Evolutionary conservation across 768 basidiomycete species (phyloP).

Genomic region (Suillus subluteus): DNA sequence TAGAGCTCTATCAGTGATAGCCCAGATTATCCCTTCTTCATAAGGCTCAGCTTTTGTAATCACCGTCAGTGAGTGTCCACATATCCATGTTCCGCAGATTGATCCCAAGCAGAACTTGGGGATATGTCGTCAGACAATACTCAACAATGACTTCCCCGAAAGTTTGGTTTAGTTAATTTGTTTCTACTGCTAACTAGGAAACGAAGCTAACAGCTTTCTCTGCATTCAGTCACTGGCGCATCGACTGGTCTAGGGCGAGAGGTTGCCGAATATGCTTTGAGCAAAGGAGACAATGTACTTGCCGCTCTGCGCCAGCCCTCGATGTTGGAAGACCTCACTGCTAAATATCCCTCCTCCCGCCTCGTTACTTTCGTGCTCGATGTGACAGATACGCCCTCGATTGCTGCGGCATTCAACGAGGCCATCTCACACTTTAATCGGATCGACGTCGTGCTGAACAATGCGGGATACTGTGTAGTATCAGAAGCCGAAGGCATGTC

Average conservation of each 20-base stretch:
- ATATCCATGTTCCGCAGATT: neutral
- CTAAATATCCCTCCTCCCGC: slow-evolving; percentile 33
- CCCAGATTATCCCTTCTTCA: neutral
- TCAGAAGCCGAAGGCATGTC: slow-evolving; percentile 79
- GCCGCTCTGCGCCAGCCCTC: slow-evolving; percentile 49
- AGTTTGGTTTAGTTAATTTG: slow-evolving; percentile 28
- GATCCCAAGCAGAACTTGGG: slow-evolving; percentile 2
- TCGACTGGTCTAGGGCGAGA: slow-evolving; percentile 44
- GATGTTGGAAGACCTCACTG: slow-evolving; percentile 34
- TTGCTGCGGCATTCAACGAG: slow-evolving; percentile 39
- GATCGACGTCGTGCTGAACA: slow-evolving; percentile 50
- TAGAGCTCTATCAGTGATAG: neutral
- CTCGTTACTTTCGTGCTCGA: slow-evolving; percentile 47
- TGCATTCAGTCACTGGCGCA: slow-evolving; percentile 43
- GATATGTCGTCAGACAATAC: slow-evolving; percentile 1
- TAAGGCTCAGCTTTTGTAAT: neutral
- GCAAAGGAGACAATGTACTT: slow-evolving; percentile 43
- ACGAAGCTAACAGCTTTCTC: neutral
- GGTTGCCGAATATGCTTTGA: slow-evolving; percentile 38
- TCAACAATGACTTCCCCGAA: slow-evolving; percentile 13
- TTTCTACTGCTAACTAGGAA: neutral
- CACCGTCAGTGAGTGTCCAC: neutral
- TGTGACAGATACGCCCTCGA: slow-evolving; percentile 37
- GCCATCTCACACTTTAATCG: slow-evolving; percentile 40
- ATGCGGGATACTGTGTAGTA: slow-evolving; percentile 39